Conservation (phyloP, 2,329 filamentous ascomycete genomes). For the Arthrobotrys megalospora region DNA sequence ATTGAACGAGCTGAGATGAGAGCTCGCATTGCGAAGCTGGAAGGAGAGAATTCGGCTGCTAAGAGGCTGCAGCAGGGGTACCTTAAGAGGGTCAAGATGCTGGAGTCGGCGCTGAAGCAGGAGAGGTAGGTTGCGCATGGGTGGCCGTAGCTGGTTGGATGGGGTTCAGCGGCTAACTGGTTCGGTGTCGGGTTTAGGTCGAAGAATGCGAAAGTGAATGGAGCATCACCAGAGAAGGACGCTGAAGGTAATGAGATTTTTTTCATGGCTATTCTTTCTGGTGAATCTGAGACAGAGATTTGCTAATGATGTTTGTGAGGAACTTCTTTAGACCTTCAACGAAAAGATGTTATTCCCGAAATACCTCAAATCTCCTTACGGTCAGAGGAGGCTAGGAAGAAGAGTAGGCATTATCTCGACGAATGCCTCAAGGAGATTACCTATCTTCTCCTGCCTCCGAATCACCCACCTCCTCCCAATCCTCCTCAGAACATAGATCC, state of each 20-base stretch:
- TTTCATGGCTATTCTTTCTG: not conserved
- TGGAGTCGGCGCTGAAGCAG: constrained; percentile 67
- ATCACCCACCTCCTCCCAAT: constrained; percentile 73
- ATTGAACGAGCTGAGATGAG: constrained; percentile 99
- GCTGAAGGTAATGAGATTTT: constrained; percentile 25
- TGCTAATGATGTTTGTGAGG: constrained; percentile 12
- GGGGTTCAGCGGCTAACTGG: constrained; percentile 2
- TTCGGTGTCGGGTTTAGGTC: constrained; percentile 12
- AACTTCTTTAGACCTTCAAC: constrained; percentile 27
- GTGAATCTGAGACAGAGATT: not conserved
- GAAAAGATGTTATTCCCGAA: constrained; percentile 41
- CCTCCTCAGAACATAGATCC: constrained; percentile 67
- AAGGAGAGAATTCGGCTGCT: constrained; percentile 87
- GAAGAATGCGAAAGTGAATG: constrained; percentile 54
- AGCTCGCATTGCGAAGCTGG: constrained; percentile 92
- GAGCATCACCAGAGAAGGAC: constrained; percentile 36
- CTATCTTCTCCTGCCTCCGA: constrained; percentile 77
- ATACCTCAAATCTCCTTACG: constrained; percentile 51
- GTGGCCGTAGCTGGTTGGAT: not conserved
- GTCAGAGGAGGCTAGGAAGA: constrained; percentile 59
- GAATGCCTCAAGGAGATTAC: constrained; percentile 78
- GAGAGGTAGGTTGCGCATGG: constrained; percentile 40
- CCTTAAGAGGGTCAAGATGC: constrained; percentile 65
- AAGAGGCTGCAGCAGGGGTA: constrained; percentile 66
- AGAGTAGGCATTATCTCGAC: constrained; percentile 76